Conservation (phyloP, 768 basidiomycete species). For the Pisolithus microcarpus region DNA sequence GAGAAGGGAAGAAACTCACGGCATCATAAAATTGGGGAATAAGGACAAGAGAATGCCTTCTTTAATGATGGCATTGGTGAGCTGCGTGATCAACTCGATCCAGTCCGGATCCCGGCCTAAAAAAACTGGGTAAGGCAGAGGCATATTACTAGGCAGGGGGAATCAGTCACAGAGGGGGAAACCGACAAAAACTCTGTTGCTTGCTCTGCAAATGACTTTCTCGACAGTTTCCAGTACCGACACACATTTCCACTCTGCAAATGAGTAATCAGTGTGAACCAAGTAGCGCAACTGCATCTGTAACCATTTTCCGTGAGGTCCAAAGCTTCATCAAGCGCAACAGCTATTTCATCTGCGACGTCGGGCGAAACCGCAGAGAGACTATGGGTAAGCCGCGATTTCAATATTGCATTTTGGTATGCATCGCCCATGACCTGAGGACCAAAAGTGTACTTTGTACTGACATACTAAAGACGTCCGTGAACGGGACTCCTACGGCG, state of each 20-base stretch:
- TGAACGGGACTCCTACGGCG: background rate
- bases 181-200: background rate
- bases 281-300: background rate
- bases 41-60: background rate
- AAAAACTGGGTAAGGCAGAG: background rate
- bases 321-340: background rate
- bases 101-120: background rate
- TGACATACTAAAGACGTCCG: background rate
- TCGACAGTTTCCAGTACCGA: background rate
- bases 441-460: background rate
- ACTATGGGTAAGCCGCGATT: background rate
- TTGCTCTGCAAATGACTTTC: background rate
- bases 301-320: background rate
- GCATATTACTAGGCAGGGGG: background rate
- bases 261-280: too few relatives aligned
- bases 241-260: background rate
- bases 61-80: background rate
- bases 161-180: background rate
- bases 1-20: background rate
- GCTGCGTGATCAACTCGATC: background rate
- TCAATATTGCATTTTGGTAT: background rate
- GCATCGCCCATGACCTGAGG: background rate
- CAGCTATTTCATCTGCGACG: background rate
- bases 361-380: background rate
- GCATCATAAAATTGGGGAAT: background rate